A percentile compares a stretch with the other conserved stretches of the same genome.
phyloP scores from a whole-genome alignment of 2,329 filamentous ascomycete genomes.

The Aspergillus glaucus region DNA sequence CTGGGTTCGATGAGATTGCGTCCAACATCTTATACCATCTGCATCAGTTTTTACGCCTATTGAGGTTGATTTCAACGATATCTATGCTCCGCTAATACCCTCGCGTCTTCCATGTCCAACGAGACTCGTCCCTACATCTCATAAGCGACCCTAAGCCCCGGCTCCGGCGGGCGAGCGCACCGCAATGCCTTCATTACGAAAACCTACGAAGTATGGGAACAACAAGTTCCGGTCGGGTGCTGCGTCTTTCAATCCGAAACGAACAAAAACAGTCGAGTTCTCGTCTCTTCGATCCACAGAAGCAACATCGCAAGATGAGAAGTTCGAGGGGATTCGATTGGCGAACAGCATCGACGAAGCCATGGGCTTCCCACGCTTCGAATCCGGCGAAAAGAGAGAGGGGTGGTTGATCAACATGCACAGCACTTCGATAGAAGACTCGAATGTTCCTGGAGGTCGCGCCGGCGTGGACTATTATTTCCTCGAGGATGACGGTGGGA shows the following conservation, averaged over 20 bases:
- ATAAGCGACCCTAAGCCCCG: conserved; percentile 16
- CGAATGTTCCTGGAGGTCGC: conserved; percentile 73
- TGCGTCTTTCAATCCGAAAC: conserved; percentile 44
- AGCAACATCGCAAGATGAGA: conserved; percentile 86
- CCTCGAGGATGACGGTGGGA: conserved; percentile 77
- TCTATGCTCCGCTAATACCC: conserved; percentile 7
- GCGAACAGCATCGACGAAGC: conserved; percentile 87
- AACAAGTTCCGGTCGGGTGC: conserved; percentile 43
- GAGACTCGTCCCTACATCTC: conserved; percentile 8
- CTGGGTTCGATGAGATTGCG: background rate
- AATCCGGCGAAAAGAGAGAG: conserved; percentile 74
- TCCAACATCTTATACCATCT: background rate
- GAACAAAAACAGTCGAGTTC: conserved; percentile 72
- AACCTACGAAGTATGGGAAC: conserved; percentile 60
- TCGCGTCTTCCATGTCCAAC: conserved; percentile 19
- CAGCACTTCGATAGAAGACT: conserved; percentile 77
- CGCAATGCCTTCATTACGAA: conserved; percentile 42
- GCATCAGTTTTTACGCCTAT: conserved; percentile 1
- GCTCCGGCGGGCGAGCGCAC: conserved; percentile 18
- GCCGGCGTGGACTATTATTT: conserved; percentile 97
- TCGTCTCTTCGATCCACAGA: conserved; percentile 69
- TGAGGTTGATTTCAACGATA: conserved; percentile 1
- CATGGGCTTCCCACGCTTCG: conserved; percentile 90
- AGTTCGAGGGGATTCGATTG: conserved; percentile 74
- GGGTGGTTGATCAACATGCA: conserved; percentile 97